Evolutionary conservation across 345 rosid genomes (phyloP), one percentile per base, ranked within the genome.

Genomic region (Kernera saxatilis): DNA sequence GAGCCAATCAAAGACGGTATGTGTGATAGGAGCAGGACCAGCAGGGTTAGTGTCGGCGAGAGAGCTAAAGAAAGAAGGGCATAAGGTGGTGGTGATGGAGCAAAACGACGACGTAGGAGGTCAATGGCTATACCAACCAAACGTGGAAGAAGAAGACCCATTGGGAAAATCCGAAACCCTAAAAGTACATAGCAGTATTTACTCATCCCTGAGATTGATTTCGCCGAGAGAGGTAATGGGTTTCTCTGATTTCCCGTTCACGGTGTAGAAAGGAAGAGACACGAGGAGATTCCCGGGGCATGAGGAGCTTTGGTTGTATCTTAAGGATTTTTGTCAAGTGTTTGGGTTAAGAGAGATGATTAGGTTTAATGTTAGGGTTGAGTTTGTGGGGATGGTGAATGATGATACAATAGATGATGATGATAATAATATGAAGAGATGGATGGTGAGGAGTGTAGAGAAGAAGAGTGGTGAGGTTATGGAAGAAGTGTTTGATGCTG

Each of bases 1-100:
- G 64, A 72, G 39, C 55, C 64, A 64, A 19, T 72, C 58, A 43
- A 72, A 64, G 64, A 72, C 9, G 17, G 97, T 93, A 3, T 90
- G 98, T 51, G 98, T 93, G 43, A 88, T 93, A 30, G 98, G 98
- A 0, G 97, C 97, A 2, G 95, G 98, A 33, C 89, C 97, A 0
- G 79, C 97, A 18, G 98, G 98, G 46, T 82, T 93, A 41, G 97
- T 86, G 49, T 86, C 87, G 4, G 96, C 90, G 13, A 83, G 93
- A 74, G 96, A 93, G 86, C 72, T 93, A 22, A 82, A 82, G 40
- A 88, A 82, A 74, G 92, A 88, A 78, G 97, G 93, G 9, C 96
- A 90, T 53, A 57, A 4, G 0, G 93, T 78, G 71, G 89, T 86
- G 56, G 87, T 88, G 1, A 43, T 88, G 76, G 97, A 93, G 67